These are phyloP conservation scores for Scheffersomyces lignosus DNA, from an alignment of 805 yeast species.

Conservation along the genomic window DNA sequence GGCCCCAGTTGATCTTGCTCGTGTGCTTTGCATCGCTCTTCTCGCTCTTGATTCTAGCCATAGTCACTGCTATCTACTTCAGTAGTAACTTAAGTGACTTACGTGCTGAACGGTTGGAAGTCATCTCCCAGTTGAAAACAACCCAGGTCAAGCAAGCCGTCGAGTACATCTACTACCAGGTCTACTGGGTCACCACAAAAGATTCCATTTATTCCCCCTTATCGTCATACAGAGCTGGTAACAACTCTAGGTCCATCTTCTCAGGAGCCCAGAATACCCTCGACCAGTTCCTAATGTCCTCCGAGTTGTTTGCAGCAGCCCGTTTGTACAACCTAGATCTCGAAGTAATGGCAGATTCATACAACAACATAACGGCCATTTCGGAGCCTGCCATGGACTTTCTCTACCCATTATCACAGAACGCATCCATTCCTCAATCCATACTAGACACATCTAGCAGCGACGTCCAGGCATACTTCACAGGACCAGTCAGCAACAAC, in stretches of 20 bases:
- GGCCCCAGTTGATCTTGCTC: conserved; percentile 71
- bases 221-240: conserved; percentile 69
- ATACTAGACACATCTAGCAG: conserved; percentile 29
- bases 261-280: conserved; percentile 45
- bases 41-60: conserved; percentile 70
- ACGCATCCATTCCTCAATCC: conserved; percentile 40
- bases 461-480: conserved; percentile 33
- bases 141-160: conserved; percentile 74
- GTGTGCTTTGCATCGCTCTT: conserved; percentile 69
- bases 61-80: conserved; percentile 74
- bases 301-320: conserved; percentile 63
- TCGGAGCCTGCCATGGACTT: conserved; percentile 30
- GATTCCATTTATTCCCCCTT: conserved; percentile 62
- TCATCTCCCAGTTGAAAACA: conserved; percentile 78
- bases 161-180: conserved; percentile 64
- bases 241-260: conserved; percentile 48
- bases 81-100: conserved; percentile 58
- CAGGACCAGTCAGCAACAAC: conserved; percentile 63
- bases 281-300: conserved; percentile 63
- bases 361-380: conserved; percentile 26
- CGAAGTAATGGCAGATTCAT: conserved; percentile 41
- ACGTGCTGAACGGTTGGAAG: conserved; percentile 69
- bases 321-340: conserved; percentile 65
- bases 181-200: conserved; percentile 60
- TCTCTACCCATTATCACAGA: conserved; percentile 53